phyloP scores from a whole-genome alignment of 2,329 filamentous ascomycete genomes.

The Penicillium sp. region DNA sequence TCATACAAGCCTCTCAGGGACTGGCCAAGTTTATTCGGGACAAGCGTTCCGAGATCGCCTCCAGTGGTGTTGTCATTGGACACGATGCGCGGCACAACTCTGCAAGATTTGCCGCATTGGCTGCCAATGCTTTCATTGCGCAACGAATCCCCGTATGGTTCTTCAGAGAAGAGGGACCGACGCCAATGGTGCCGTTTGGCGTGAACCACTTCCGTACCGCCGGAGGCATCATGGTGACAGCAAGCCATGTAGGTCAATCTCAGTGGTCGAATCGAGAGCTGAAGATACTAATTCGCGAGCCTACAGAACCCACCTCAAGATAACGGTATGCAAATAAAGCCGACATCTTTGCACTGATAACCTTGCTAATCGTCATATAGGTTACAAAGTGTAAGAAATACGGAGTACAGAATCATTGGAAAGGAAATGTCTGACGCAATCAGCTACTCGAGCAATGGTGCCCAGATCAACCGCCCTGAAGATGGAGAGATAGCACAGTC shows the following conservation, averaged over 20 bases:
- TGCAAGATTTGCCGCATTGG: slow-evolving; percentile 60
- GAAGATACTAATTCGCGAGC: slow-evolving; percentile 8
- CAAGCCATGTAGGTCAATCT: slow-evolving; percentile 54
- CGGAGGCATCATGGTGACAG: slow-evolving; percentile 67
- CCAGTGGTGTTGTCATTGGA: slow-evolving; percentile 60
- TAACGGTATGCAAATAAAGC: slow-evolving; percentile 48
- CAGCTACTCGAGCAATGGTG: slow-evolving; percentile 64
- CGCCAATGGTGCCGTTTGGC: slow-evolving; percentile 64
- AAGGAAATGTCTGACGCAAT: slow-evolving; percentile 23
- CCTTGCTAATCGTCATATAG: slow-evolving; percentile 26
- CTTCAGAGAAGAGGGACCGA: slow-evolving; percentile 59
- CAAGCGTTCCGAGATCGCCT: slow-evolving; percentile 44
- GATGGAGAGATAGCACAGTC: slow-evolving; percentile 60
- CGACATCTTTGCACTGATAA: neutral
- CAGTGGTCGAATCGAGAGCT: neutral
- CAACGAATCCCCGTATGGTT: slow-evolving; percentile 62
- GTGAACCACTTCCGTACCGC: slow-evolving; percentile 56
- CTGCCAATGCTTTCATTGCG: slow-evolving; percentile 61
- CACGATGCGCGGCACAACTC: slow-evolving; percentile 66
- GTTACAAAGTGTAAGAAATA: slow-evolving; percentile 60
- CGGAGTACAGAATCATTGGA: neutral
- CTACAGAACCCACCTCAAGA: slow-evolving; percentile 60
- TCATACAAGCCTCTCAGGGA: slow-evolving; percentile 67
- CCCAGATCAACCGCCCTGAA: slow-evolving; percentile 66
- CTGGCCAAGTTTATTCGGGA: slow-evolving; percentile 61